phyloP scores from a whole-genome alignment of 208 protist species.

The Acanthamoeba divionensis region DNA sequence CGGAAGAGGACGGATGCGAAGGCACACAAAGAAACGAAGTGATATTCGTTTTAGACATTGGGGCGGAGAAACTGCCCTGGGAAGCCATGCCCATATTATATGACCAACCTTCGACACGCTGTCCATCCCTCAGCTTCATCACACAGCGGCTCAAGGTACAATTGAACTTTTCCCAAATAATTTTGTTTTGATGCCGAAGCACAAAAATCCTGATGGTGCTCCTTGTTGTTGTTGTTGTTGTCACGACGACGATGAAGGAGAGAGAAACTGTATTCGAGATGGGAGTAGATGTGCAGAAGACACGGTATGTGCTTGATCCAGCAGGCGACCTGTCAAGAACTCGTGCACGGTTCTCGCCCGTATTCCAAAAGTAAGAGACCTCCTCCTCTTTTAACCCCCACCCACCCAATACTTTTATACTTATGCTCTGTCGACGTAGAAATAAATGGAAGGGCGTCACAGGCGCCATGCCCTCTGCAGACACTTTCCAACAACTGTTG shows the following conservation, averaged over 20 bases:
- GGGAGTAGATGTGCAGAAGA: background rate
- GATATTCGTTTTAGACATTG: background rate
- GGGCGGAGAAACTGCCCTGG: conserved; percentile 58
- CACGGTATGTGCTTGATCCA: conserved; percentile 70
- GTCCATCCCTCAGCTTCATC: conserved; percentile 34
- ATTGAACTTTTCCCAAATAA: background rate
- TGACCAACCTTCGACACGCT: background rate
- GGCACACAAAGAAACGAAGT: background rate
- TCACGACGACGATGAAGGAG: background rate
- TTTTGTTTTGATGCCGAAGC: background rate
- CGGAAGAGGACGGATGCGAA: background rate
- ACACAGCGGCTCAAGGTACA: background rate
- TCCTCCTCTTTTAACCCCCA: background rate
- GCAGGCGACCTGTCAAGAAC: conserved; percentile 68
- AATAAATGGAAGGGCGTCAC: conserved; percentile 60
- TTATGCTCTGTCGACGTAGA: background rate
- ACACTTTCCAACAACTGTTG: conserved; percentile 49
- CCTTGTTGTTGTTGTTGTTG: background rate
- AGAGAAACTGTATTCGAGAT: background rate
- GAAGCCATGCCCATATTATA: conserved; percentile 58
- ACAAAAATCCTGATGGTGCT: background rate
- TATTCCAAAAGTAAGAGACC: conserved; percentile 51
- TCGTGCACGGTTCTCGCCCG: conserved; percentile 52
- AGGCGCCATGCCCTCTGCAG: conserved; percentile 43
- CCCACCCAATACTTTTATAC: background rate